These are phyloP conservation scores for Nothopassalora personata DNA, from an alignment of 2,329 filamentous ascomycete genomes.

Conservation along the genomic window DNA sequence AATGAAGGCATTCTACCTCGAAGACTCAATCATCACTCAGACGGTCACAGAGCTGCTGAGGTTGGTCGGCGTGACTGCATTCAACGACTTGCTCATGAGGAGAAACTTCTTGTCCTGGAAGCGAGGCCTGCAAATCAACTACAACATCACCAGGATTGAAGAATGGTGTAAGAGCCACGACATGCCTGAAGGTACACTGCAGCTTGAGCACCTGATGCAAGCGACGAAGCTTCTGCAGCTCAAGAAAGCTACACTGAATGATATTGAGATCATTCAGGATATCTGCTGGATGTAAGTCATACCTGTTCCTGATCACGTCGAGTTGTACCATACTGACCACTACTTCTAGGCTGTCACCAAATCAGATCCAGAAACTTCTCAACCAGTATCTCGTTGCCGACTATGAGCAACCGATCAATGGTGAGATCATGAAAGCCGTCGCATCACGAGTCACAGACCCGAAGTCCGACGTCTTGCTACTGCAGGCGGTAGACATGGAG, in stretches of 20 bases:
- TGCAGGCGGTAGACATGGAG: slow-evolving; percentile 97
- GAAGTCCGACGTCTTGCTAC: slow-evolving; percentile 90
- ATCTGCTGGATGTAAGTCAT: slow-evolving; percentile 95
- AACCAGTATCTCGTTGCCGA: slow-evolving; percentile 98
- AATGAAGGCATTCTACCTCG: slow-evolving; percentile 97
- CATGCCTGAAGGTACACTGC: slow-evolving; percentile 96
- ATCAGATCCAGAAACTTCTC: slow-evolving; percentile 97
- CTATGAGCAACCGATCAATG: slow-evolving; percentile 98
- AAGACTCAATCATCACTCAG: slow-evolving; percentile 93
- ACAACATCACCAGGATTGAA: slow-evolving; percentile 98
- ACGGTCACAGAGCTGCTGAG: slow-evolving; percentile 89
- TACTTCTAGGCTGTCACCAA: slow-evolving; percentile 75
- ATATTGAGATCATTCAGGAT: slow-evolving; percentile 99
- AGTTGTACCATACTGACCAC: slow-evolving; percentile 10
- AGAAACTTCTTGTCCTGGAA: slow-evolving; percentile 99
- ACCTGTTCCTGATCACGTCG: not conserved
- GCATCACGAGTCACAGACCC: slow-evolving; percentile 87
- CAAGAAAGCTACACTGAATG: slow-evolving; percentile 97
- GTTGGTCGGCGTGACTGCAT: slow-evolving; percentile 92
- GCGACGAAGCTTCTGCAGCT: slow-evolving; percentile 96
- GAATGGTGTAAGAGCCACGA: slow-evolving; percentile 99
- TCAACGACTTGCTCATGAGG: slow-evolving; percentile 96
- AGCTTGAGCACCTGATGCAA: slow-evolving; percentile 99
- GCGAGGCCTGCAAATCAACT: slow-evolving; percentile 97
- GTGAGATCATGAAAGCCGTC: slow-evolving; percentile 99